Percentiles rank a stretch among this genome's conserved stretches.
phyloP scores from a whole-genome alignment of 192 early-diverging fungal species.

The Coemansia guatemalensis region DNA sequence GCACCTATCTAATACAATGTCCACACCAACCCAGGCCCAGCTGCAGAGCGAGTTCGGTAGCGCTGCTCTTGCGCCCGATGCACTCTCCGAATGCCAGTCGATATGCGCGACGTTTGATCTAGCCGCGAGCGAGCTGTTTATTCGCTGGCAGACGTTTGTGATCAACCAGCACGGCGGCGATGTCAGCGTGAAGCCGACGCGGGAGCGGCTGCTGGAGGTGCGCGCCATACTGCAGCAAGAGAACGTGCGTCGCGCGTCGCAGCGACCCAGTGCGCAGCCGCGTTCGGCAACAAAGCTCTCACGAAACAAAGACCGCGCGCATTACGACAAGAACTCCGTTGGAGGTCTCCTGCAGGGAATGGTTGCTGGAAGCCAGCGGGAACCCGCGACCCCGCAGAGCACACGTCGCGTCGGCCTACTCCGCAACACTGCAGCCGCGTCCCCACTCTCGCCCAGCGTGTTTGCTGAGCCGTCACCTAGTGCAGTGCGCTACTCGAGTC shows the following conservation, averaged over 20 bases:
- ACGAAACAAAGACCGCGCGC: conserved; percentile 39
- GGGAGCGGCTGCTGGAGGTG: conserved; percentile 46
- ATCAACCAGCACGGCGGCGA: conserved; percentile 48
- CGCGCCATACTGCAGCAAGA: conserved; percentile 37
- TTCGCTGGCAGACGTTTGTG: conserved; percentile 48
- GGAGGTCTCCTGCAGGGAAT: conserved; percentile 48
- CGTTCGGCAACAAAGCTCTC: conserved; percentile 31
- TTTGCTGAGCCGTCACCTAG: conserved; percentile 53
- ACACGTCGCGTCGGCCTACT: conserved; percentile 37
- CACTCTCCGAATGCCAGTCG: conserved; percentile 37
- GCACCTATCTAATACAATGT: conserved; percentile 5
- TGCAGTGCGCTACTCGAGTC: conserved; percentile 39
- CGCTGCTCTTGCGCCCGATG: conserved; percentile 39
- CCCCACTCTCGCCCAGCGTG: conserved; percentile 44
- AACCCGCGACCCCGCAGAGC: conserved; percentile 40
- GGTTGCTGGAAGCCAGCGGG: conserved; percentile 34
- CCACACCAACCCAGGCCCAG: conserved; percentile 21
- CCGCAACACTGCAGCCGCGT: conserved; percentile 11
- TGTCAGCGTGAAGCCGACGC: conserved; percentile 32
- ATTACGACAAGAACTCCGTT: conserved; percentile 51
- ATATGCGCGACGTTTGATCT: conserved; percentile 45
- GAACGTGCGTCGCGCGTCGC: conserved; percentile 29
- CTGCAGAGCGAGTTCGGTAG: conserved; percentile 38
- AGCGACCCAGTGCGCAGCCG: conserved; percentile 22
- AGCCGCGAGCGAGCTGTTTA: conserved; percentile 42